Evolutionary conservation across 768 basidiomycete species (phyloP), one percentile per base, ranked within the genome.

Genomic region (Chlorophyllum brunneum): DNA sequence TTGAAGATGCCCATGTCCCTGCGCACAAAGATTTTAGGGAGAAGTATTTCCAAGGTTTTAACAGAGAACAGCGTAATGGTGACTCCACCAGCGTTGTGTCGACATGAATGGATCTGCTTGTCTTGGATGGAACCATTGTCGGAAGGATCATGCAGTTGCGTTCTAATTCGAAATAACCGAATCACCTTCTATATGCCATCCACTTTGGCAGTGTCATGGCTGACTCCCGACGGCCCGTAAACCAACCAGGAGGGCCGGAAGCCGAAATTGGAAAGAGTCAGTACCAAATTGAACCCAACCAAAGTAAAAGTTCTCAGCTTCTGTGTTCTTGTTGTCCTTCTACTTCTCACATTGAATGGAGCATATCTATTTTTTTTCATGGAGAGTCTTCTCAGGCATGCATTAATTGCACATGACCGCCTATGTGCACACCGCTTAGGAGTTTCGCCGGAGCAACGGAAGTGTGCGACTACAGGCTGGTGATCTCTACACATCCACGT

Each of bases 11-110:
- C 3, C 84, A 79, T 60, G 63, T 82, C 10, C 94, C 95, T 2
- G 94, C 92, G 0, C 95, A 98, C 67, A 85, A 80, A 58, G 85
- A 90, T 60, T 98, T 98, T 65, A 75, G 92, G 48, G 82, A 86
- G 57, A 91, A 92, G 62, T 95, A 92, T 65, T 92, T 92, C 57
- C 81, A 84, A 48, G 85, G 89, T 0, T 94, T 95, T 67, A 86
- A 75, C 33, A 56, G 27, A 58, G 59, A 23, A 16, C 51, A 44
- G 54, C 54, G 11, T 56, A 58, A 31, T 45, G 15, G 24, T 31
- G 26, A 29, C 24, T 5, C 16, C 27, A 5, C 11, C 23, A 26
- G 11, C 20, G 22, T 8, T 18, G 5, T 18, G 18, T 40, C 38
- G 16, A 41, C 48, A 9, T 31, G 33, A 41, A 7, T 48, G 33